Base-by-base conservation (phyloP, 1,284 basidiomycete species). In the Heterobasidion occidentale region DNA sequence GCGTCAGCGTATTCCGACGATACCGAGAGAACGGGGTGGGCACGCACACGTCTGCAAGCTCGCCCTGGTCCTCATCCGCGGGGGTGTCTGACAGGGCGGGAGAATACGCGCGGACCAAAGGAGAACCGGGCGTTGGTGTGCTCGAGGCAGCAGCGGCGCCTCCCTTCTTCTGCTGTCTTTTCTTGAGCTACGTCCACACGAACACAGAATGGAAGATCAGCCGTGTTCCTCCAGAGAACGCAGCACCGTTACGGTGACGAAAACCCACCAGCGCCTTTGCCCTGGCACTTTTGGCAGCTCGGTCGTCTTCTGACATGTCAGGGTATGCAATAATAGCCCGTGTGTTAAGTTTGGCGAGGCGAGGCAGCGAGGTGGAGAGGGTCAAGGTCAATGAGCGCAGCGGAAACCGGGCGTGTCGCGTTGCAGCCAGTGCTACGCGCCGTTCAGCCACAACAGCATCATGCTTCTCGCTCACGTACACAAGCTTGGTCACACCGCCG, bases 251-350 rank as follows among this genome's bases (percentile, higher is more conserved):
- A 12, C 27, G 9, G 52, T 51, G 20, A 34, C 36, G 38, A 56
- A 15, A 19, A 67, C 74, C 36, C 50, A 90, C 90, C 80, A 92
- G 65, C 51, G 87, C 88, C 69, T 87, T 88, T 56, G 86, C 89
- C 61, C 89, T 80, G 2, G 89, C 90, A 59, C 88, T 81, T 70
- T 86, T 90, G 9, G 82, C 82, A 57, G 88, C 86, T 58, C 89
- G 80, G 60, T 91, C 90, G 56, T 85, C 84, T 63, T 89, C 88
- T 35, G 81, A 76, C 71, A 76, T 74, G 75, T 79, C 75, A 66
- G 58, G 33, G 63, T 56, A 47, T 53, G 44, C 38, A 54, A 56
- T 59, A 53, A 36, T 54, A 42, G 57, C 48, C 46, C 44, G 49
- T 34, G 42, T 58, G 48, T 51, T 50, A 27, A 47, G 55, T 27